phyloP scores from a whole-genome alignment of 257 asterid species.

The Dorcoceras hygrometricum region DNA sequence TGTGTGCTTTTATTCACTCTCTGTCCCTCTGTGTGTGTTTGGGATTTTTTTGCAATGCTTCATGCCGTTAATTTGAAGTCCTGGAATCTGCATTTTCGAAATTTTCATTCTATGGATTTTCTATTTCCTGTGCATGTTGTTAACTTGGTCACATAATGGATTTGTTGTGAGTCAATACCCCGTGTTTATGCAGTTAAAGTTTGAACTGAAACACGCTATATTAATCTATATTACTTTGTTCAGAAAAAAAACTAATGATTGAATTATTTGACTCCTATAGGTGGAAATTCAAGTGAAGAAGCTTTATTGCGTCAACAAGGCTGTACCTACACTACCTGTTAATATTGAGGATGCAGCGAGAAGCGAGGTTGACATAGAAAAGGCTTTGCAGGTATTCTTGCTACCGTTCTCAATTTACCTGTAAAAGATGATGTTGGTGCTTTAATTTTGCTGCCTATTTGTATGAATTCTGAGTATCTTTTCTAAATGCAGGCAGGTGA shows the following conservation, averaged over 20 bases:
- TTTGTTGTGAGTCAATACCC: not conserved
- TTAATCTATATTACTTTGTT: not conserved
- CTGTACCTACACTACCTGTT: slow-evolving; percentile 52
- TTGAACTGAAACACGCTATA: too few species aligned
- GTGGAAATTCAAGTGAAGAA: slow-evolving; percentile 82
- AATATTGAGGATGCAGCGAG: slow-evolving; percentile 35
- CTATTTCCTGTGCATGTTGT: not conserved
- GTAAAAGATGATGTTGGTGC: not conserved
- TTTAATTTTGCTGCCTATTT: not conserved
- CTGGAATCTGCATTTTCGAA: not conserved
- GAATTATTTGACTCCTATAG: slow-evolving; percentile 31
- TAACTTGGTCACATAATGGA: not conserved
- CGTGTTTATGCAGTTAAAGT: not conserved
- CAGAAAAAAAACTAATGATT: not conserved
- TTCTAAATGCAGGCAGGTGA: slow-evolving; percentile 62
- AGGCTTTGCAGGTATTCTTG: slow-evolving; percentile 52
- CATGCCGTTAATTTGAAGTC: not conserved
- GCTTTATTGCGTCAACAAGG: slow-evolving; percentile 57
- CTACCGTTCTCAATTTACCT: not conserved
- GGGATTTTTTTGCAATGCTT: not conserved
- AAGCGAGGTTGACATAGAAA: slow-evolving; percentile 69
- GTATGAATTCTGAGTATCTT: not conserved
- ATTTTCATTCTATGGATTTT: not conserved
- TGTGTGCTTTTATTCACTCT: not conserved
- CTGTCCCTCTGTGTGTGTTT: not conserved